Conservation (phyloP, 2,329 filamentous ascomycete genomes). For the Colletotrichum destructivum region DNA sequence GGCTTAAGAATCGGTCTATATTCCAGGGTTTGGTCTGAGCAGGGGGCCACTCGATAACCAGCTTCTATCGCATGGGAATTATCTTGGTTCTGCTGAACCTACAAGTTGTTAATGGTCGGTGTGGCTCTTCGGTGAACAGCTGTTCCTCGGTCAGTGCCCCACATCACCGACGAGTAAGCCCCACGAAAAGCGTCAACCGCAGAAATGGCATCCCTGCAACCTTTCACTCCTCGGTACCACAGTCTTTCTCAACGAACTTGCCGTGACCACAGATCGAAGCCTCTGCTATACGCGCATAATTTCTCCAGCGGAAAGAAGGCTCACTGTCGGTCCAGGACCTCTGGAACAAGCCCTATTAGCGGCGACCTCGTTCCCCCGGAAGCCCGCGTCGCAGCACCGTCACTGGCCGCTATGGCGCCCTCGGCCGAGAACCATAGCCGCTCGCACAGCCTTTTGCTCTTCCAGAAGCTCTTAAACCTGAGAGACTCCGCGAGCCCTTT, state of each 20-base stretch:
- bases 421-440: slow-evolving; percentile 76
- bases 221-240: background rate
- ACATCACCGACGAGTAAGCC: slow-evolving; percentile 37
- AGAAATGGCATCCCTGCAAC: slow-evolving; percentile 1
- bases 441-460: slow-evolving; percentile 86
- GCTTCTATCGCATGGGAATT: no score
- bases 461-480: slow-evolving; percentile 85
- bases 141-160: slow-evolving; percentile 27
- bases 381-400: background rate
- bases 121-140: background rate
- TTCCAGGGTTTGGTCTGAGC: no score
- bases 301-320: background rate
- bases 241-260: background rate
- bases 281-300: background rate
- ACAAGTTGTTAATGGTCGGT: background rate
- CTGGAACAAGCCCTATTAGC: background rate
- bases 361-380: background rate
- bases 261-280: background rate
- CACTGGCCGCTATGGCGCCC: slow-evolving; percentile 65
- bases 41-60: no score
- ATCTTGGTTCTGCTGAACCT: no score
- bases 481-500: slow-evolving; percentile 88
- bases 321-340: background rate
- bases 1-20: no score
- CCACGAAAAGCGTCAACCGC: slow-evolving; percentile 36